These are phyloP conservation scores for Evansstolkia leycettana DNA, from an alignment of 495 filamentous ascomycete species.

Conservation along the genomic window DNA sequence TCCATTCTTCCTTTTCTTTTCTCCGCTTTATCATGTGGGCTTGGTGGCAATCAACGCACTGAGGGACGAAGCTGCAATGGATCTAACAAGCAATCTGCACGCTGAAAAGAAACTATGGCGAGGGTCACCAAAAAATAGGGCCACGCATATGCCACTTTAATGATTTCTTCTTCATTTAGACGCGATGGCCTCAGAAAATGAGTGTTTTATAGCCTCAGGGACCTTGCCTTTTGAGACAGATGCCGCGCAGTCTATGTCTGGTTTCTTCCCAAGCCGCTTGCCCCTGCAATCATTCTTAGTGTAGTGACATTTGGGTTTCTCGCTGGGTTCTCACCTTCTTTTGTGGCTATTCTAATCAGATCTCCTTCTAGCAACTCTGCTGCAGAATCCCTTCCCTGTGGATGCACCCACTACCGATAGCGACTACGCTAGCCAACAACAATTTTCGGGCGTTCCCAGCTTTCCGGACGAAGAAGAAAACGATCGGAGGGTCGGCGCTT, in stretches of 20 bases:
- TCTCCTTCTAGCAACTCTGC: constrained; percentile 16
- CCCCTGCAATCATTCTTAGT: neutral
- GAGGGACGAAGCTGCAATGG: constrained; percentile 1
- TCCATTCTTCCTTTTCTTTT: constrained; percentile 3
- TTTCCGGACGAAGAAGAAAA: constrained; percentile 32
- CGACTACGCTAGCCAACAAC: constrained; percentile 25
- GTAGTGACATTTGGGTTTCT: neutral
- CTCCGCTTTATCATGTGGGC: neutral
- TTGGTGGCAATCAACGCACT: neutral
- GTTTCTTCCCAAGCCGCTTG: neutral
- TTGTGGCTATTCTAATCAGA: constrained; percentile 1
- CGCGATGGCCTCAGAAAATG: too few species aligned
- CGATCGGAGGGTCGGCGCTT: constrained; percentile 27
- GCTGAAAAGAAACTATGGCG: too few species aligned
- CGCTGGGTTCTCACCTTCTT: constrained; percentile 6
- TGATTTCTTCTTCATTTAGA: too few species aligned
- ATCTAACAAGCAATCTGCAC: constrained; percentile 14
- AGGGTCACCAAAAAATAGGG: too few species aligned
- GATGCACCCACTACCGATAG: constrained; percentile 28
- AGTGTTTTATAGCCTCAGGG: too few species aligned
- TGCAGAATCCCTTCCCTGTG: constrained; percentile 27
- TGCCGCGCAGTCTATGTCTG: too few species aligned
- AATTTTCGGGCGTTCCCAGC: constrained; percentile 17
- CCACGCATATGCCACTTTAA: too few species aligned
- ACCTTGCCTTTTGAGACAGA: too few species aligned